Conservation (phyloP, 2,329 filamentous ascomycete genomes). For the Thielaviopsis punctulata region DNA sequence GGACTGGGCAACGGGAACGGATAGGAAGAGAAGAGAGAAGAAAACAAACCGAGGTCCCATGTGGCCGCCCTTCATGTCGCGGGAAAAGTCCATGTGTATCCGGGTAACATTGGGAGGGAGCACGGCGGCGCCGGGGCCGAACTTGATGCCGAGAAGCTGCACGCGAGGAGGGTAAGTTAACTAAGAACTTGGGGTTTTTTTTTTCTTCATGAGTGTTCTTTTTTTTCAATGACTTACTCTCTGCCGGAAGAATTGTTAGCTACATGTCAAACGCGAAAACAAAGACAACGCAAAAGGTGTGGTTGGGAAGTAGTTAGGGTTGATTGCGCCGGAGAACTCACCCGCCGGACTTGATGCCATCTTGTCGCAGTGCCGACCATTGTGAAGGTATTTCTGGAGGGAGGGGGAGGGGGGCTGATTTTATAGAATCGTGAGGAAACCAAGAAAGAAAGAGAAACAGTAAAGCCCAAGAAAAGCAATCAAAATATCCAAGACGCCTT, state of each 20-base stretch:
- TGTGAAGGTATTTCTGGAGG: conserved; percentile 17
- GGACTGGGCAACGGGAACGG: conserved; percentile 14
- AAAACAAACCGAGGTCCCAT: conserved; percentile 48
- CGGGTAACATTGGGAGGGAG: conserved; percentile 59
- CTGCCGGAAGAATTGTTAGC: too few relatives aligned
- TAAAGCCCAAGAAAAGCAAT: not conserved
- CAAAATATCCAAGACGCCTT: too few relatives aligned
- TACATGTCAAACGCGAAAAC: too few relatives aligned
- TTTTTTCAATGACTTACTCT: not conserved
- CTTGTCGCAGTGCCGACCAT: conserved; percentile 34
- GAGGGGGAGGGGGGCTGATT: not conserved
- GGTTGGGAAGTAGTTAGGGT: not conserved
- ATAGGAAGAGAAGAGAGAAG: conserved; percentile 6
- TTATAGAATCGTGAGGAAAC: not conserved
- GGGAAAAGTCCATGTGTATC: conserved; percentile 59
- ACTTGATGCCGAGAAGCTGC: conserved; percentile 57
- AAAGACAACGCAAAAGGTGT: too few relatives aligned
- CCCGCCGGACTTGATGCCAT: conserved; percentile 51
- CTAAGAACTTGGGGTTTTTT: not conserved
- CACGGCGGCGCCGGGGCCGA: conserved; percentile 68
- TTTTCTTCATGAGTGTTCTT: too few relatives aligned
- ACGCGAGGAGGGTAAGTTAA: conserved; percentile 14
- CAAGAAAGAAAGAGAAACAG: not conserved
- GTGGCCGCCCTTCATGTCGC: conserved; percentile 45
- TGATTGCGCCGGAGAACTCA: conserved; percentile 27